Evolutionary conservation across 2,329 filamentous ascomycete genomes (phyloP).

Genomic region (Thelonectria discophora): DNA sequence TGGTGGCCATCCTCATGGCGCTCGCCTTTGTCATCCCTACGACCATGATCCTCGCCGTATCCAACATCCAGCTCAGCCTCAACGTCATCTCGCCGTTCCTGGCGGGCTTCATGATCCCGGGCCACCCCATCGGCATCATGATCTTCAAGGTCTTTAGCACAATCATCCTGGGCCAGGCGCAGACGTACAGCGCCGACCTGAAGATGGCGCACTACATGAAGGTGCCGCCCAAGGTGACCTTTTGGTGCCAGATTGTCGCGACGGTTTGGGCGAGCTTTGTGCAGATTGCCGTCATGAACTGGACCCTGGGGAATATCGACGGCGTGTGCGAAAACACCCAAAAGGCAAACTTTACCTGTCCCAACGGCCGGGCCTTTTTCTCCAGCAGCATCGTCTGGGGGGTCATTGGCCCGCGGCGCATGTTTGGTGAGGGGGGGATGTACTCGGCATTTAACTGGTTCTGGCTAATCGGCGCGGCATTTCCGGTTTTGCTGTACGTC

Average conservation of each 20-base stretch:
- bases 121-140: conserved; percentile 38
- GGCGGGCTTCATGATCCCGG: conserved; percentile 40
- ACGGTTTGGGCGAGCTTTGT: conserved; percentile 56
- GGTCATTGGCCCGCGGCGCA: conserved; percentile 63
- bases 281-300: conserved; percentile 57
- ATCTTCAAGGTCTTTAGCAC: conserved; percentile 42
- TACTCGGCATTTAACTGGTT: conserved; percentile 62
- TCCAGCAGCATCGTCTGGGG: conserved; percentile 66
- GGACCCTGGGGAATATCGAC: conserved; percentile 56
- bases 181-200: conserved; percentile 58
- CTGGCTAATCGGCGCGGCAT: conserved; percentile 59
- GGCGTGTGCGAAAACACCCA: conserved; percentile 53
- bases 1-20: conserved; percentile 41
- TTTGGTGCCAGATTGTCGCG: conserved; percentile 51
- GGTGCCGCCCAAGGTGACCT: conserved; percentile 51
- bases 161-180: conserved; percentile 49
- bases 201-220: conserved; percentile 62
- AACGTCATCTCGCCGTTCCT: conserved; percentile 53
- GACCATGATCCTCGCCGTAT: conserved; percentile 46
- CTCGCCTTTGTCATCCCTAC: conserved; percentile 39
- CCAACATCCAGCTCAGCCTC: conserved; percentile 50
- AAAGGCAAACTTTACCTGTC: conserved; percentile 47
- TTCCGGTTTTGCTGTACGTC: conserved; percentile 60
- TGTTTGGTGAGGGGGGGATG: conserved; percentile 62
- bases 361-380: conserved; percentile 56